A percentile compares a stretch with the other conserved stretches of the same genome.
Conservation (phyloP, 192 early-diverging fungal species). For the Blastocladiella britannica region DNA sequence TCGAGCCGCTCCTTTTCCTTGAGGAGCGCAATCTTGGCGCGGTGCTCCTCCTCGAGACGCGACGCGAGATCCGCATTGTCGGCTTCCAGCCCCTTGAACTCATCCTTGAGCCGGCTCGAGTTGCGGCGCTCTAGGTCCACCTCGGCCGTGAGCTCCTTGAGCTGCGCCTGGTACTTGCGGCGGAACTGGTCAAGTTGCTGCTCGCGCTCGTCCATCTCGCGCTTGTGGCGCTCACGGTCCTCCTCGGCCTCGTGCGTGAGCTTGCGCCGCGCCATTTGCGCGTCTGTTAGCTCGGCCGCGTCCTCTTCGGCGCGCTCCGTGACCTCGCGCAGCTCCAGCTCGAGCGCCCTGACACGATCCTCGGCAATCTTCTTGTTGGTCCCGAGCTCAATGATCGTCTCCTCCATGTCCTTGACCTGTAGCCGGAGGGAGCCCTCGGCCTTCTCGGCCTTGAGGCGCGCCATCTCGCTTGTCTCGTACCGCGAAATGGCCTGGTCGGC, state of each 20-base stretch:
- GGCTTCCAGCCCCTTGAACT: constrained; percentile 43
- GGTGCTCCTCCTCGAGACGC: constrained; percentile 50
- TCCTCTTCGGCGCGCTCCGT: constrained; percentile 60
- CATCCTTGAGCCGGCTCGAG: constrained; percentile 12
- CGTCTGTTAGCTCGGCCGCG: constrained; percentile 42
- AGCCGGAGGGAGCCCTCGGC: constrained; percentile 36
- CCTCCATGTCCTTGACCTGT: constrained; percentile 48
- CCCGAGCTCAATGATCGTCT: constrained; percentile 35
- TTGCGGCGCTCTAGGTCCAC: constrained; percentile 45
- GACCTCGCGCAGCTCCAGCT: constrained; percentile 46
- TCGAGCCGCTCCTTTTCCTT: constrained; percentile 64
- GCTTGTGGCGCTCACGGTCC: constrained; percentile 44
- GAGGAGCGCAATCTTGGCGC: constrained; percentile 39
- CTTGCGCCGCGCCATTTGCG: constrained; percentile 42
- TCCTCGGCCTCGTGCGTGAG: constrained; percentile 55
- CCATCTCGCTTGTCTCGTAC: constrained; percentile 45
- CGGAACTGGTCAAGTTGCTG: constrained; percentile 45
- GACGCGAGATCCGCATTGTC: constrained; percentile 42
- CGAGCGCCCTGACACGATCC: constrained; percentile 36
- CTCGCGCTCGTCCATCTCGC: constrained; percentile 57
- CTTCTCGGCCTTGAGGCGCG: constrained; percentile 55
- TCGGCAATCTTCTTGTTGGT: constrained; percentile 41
- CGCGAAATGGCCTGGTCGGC: constrained; percentile 28
- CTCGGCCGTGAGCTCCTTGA: constrained; percentile 55
- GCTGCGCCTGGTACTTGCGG: constrained; percentile 67